phyloP scores from a whole-genome alignment of 306 rosid species.

The Quercus mongolica region DNA sequence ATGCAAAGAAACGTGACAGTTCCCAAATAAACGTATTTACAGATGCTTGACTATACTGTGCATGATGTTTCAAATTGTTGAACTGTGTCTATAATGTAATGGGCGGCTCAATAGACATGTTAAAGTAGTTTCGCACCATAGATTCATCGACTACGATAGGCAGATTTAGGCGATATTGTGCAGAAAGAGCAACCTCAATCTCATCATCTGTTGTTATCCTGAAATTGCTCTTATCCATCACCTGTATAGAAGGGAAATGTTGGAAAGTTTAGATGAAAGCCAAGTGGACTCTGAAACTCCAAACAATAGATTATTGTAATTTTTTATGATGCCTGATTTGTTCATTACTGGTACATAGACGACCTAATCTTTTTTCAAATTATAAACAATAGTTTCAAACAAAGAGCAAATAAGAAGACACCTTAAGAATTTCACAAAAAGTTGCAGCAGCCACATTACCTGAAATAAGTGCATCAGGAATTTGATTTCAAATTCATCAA shows the following conservation, averaged over 20 bases:
- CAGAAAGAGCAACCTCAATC: slow-evolving; percentile 79
- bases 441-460: slow-evolving; percentile 36
- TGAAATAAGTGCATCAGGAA: slow-evolving; percentile 74
- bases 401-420: neutral
- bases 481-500: slow-evolving; percentile 77
- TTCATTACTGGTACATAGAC: too few relatives aligned
- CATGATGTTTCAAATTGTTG: neutral
- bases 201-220: slow-evolving; percentile 75
- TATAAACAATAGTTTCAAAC: too few relatives aligned
- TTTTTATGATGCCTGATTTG: too few relatives aligned
- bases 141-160: slow-evolving; percentile 86
- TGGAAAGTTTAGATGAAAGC: too few relatives aligned
- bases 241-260: slow-evolving; percentile 32
- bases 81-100: neutral
- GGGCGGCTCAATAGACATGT: neutral
- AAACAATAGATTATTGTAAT: too few relatives aligned
- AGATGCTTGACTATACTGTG: neutral
- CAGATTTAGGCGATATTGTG: slow-evolving; percentile 92
- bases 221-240: slow-evolving; percentile 94
- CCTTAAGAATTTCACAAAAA: neutral
- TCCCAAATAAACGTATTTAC: neutral
- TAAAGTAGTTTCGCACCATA: slow-evolving; percentile 52
- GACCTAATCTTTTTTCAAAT: too few relatives aligned
- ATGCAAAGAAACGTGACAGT: slow-evolving; percentile 27
- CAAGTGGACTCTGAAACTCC: too few relatives aligned